These are phyloP conservation scores for Dioszegia aurantiaca DNA, from an alignment of 768 basidiomycete genomes.

Conservation along the genomic window DNA sequence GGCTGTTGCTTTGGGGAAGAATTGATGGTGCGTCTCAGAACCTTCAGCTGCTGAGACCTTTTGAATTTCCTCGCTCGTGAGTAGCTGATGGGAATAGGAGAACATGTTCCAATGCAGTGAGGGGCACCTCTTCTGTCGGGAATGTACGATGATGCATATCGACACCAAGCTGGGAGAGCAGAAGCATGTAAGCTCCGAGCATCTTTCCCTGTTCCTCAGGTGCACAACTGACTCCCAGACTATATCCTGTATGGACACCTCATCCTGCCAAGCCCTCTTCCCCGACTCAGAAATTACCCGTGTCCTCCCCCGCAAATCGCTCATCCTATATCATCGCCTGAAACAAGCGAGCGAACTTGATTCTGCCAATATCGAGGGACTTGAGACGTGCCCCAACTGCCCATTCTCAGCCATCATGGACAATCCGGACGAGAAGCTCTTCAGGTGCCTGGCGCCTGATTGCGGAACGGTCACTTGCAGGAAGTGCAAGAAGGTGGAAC, in stretches of 20 bases:
- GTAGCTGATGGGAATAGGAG: conserved; percentile 56
- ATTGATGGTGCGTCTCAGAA: conserved; percentile 62
- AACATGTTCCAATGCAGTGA: conserved; percentile 87
- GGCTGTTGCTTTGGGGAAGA: conserved; percentile 79
- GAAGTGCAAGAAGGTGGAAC: conserved; percentile 64
- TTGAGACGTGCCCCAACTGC: conserved; percentile 89
- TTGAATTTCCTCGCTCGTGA: background rate
- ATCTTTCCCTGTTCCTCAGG: too few relatives aligned
- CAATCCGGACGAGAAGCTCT: conserved; percentile 63
- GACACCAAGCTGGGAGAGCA: conserved; percentile 60
- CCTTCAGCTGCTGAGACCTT: too few relatives aligned
- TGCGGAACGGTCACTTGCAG: conserved; percentile 77
- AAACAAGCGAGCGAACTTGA: conserved; percentile 76
- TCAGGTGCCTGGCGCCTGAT: conserved; percentile 58
- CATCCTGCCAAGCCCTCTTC: conserved; percentile 65
- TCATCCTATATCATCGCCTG: conserved; percentile 62
- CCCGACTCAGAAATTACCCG: conserved; percentile 68
- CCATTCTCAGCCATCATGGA: conserved; percentile 81
- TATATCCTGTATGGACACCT: conserved; percentile 79
- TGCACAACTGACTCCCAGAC: conserved; percentile 48
- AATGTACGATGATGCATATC: conserved; percentile 69
- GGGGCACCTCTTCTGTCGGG: conserved; percentile 77
- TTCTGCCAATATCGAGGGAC: conserved; percentile 69
- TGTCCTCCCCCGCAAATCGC: conserved; percentile 65
- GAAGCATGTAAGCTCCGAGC: conserved; percentile 44